These are phyloP conservation scores for Pyricularia pennisetigena DNA, from an alignment of 2,329 filamentous ascomycete species.

Conservation along the genomic window DNA sequence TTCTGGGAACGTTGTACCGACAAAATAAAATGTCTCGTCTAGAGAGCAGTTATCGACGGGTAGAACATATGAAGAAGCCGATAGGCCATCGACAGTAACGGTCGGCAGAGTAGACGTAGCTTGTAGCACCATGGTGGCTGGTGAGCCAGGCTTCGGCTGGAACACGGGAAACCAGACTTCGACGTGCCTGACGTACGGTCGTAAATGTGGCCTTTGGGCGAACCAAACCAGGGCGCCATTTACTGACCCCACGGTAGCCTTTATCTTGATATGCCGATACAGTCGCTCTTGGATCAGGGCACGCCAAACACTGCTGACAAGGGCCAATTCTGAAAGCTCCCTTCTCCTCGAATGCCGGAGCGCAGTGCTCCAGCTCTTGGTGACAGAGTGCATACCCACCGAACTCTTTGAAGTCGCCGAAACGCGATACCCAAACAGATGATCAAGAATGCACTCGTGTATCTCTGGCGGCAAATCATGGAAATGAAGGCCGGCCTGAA, in stretches of 20 bases:
- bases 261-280: slow-evolving; percentile 67
- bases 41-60: slow-evolving; percentile 59
- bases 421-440: slow-evolving; percentile 59
- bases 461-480: slow-evolving; percentile 57
- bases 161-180: slow-evolving; percentile 74
- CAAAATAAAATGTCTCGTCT: slow-evolving; percentile 58
- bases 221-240: slow-evolving; percentile 54
- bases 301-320: slow-evolving; percentile 56
- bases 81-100: slow-evolving; percentile 44
- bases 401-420: slow-evolving; percentile 49
- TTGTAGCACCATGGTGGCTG: slow-evolving; percentile 25
- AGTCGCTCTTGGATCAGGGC: slow-evolving; percentile 60
- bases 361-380: slow-evolving; percentile 53
- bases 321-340: slow-evolving; percentile 55
- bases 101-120: slow-evolving; percentile 37
- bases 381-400: slow-evolving; percentile 40
- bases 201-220: slow-evolving; percentile 44
- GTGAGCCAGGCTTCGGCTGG: slow-evolving; percentile 37
- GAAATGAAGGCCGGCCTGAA: slow-evolving; percentile 22
- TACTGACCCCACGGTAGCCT: slow-evolving; percentile 56
- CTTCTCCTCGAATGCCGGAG: slow-evolving; percentile 58
- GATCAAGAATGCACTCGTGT: slow-evolving; percentile 61
- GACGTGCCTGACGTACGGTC: slow-evolving; percentile 57
- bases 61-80: slow-evolving; percentile 47
- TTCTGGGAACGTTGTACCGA: slow-evolving; percentile 47